Conservation (phyloP, 768 basidiomycete genomes). For the Cyathus striatus region DNA sequence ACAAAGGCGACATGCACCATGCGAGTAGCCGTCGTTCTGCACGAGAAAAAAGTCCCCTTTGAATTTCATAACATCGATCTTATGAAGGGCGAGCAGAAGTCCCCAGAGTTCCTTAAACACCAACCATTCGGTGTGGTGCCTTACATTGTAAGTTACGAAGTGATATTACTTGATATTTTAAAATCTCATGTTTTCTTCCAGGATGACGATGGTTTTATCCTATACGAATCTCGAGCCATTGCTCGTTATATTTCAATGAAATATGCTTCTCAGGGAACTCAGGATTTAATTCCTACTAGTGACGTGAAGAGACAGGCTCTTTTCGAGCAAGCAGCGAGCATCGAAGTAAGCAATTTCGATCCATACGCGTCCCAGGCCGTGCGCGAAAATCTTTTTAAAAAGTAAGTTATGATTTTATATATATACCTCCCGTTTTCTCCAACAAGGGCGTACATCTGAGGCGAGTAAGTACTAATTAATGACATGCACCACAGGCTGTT, state of each 20-base stretch:
- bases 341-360: constrained; percentile 54
- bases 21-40: constrained; percentile 33
- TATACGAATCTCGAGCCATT: constrained; percentile 26
- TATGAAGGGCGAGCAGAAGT: constrained; percentile 30
- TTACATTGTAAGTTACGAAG: constrained; percentile 18
- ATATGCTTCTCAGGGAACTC: constrained; percentile 43
- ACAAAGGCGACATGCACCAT: constrained; percentile 22
- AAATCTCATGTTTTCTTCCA: neutral
- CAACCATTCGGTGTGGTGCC: constrained; percentile 51
- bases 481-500: neutral
- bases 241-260: constrained; percentile 54
- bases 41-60: constrained; percentile 39
- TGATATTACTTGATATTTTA: neutral
- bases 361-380: constrained; percentile 34
- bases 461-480: neutral
- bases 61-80: constrained; percentile 30
- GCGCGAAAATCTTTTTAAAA: constrained; percentile 46
- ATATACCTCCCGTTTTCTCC: no score
- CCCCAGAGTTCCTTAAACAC: constrained; percentile 17
- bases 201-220: constrained; percentile 13
- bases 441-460: no score
- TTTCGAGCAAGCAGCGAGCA: constrained; percentile 48
- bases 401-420: constrained; percentile 36
- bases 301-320: constrained; percentile 31
- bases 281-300: constrained; percentile 38